Evolutionary conservation across 2,329 filamentous ascomycete genomes (phyloP), one percentile per base, ranked within the genome.

Genomic region (Ophiostoma piceae): DNA sequence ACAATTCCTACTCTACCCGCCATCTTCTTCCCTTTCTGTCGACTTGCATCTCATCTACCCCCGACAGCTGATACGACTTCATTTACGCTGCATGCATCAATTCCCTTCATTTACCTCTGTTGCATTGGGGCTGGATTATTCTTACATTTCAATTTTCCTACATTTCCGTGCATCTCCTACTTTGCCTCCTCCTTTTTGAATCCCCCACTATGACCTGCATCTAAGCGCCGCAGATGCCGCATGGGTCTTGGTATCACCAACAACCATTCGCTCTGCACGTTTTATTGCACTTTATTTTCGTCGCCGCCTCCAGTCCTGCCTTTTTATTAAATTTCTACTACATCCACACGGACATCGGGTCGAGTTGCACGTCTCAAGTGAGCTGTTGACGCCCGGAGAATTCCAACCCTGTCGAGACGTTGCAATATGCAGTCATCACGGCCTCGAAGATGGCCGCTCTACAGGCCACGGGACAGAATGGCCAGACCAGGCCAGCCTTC

Each of bases 221-320:
- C 62, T 65, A 65, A 39, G 62, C 62, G 62, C 62, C 62, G 62
- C 35, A 39, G 60, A 64, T 64, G 60, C 60, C 32, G 60, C 62
- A 65, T 39, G 62, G 62, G 35, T 65, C 62, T 26, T 37, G 57
- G 62, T 65, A 65, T 39, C 62, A 65, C 62, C 35, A 64, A 39
- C 32, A 41, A 6, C 62, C 35, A 65, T 62, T 62, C 57, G 57
- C 60, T 65, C 60, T 65, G 60, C 60, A 65, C 32, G 62, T 41
- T 65, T 65, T 35, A 64, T 64, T 64, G 12, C 16, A 11, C 60
- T 39, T 39, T 26, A 14, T 32, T 29, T 9, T 57, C 35, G 62
- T 39, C n/a, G 19, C 11, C 29, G 9, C 11, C n/a, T 64, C 14
- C 32, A 2, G 16, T n/a, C 43, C 19, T 22, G 47, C 47, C 22